phyloP scores from a whole-genome alignment of 805 yeast species.

The Metschnikowia rubicola region DNA sequence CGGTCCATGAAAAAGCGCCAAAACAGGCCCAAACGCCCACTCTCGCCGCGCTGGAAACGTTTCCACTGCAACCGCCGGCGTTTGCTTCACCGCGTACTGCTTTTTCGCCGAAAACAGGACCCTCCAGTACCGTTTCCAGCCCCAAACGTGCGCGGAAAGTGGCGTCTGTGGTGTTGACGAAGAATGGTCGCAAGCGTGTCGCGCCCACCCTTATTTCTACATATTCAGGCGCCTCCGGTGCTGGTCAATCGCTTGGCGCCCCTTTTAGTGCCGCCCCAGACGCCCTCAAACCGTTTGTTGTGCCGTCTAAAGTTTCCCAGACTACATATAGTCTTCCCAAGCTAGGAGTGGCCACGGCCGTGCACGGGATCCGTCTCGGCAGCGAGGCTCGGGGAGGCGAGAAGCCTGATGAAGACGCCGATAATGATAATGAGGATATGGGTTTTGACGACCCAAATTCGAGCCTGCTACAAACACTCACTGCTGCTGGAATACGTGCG shows the following conservation, averaged over 20 bases:
- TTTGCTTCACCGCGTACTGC: not conserved
- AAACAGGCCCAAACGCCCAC: not conserved
- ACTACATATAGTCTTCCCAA: constrained; percentile 54
- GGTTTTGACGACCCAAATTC: constrained; percentile 26
- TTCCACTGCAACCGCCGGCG: not conserved
- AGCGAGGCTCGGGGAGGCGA: constrained; percentile 11
- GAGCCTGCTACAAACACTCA: constrained; percentile 18
- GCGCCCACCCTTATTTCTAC: constrained; percentile 64
- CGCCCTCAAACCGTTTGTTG: constrained; percentile 20
- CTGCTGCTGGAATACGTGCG: constrained; percentile 31
- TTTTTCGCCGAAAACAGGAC: not conserved
- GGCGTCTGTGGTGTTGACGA: constrained; percentile 56
- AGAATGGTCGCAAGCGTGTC: constrained; percentile 74
- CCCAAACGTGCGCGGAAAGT: constrained; percentile 12
- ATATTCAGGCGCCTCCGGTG: constrained; percentile 26
- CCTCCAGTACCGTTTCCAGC: not conserved
- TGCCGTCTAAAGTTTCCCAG: constrained; percentile 37
- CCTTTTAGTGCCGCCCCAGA: constrained; percentile 9
- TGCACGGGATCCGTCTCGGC: constrained; percentile 43
- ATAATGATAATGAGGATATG: constrained; percentile 50
- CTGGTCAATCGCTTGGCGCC: not conserved
- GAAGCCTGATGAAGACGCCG: constrained; percentile 27
- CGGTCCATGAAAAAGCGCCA: not conserved
- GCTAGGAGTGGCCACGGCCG: constrained; percentile 60
- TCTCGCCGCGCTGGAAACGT: not conserved